Evolutionary conservation across 768 basidiomycete species (phyloP).

Genomic region (Boletus tylopilopsis): DNA sequence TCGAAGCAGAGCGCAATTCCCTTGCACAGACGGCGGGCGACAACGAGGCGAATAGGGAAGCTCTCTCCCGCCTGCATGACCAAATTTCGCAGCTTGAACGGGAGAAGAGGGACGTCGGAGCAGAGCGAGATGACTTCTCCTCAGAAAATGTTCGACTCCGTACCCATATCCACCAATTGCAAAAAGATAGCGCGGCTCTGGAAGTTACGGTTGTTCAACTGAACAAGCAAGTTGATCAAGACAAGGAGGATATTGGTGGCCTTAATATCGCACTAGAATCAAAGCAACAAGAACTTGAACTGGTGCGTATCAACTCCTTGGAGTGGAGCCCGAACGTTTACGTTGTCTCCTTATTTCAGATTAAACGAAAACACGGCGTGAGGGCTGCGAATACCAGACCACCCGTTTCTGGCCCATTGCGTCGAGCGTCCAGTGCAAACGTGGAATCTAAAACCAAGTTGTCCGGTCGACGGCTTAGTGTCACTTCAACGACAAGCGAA

Average conservation of each 20-base stretch:
- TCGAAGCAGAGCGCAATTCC: conserved; percentile 44
- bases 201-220: conserved; percentile 77
- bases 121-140: conserved; percentile 27
- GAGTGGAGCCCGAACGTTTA: neutral
- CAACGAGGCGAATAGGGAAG: conserved; percentile 37
- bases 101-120: conserved; percentile 59
- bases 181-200: conserved; percentile 80
- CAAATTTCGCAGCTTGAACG: conserved; percentile 9
- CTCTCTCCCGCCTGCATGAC: conserved; percentile 29
- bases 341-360: conserved; percentile 32
- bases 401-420: conserved; percentile 12
- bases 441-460: conserved; percentile 34
- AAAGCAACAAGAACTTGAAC: conserved; percentile 90
- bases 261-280: conserved; percentile 90
- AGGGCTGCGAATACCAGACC: conserved; percentile 16
- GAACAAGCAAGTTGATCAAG: conserved; percentile 58
- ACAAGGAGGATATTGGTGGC: conserved; percentile 77
- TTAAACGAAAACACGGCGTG: conserved; percentile 61
- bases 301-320: conserved; percentile 48
- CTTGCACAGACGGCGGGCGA: conserved; percentile 46
- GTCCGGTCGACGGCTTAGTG: conserved; percentile 31
- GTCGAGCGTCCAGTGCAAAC: conserved; percentile 31
- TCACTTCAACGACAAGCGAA: conserved; percentile 41
- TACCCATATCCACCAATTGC: conserved; percentile 62
- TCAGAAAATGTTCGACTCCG: conserved; percentile 60